phyloP scores from a whole-genome alignment of 2,329 filamentous ascomycete species.

The Xylariaceae sp. region DNA sequence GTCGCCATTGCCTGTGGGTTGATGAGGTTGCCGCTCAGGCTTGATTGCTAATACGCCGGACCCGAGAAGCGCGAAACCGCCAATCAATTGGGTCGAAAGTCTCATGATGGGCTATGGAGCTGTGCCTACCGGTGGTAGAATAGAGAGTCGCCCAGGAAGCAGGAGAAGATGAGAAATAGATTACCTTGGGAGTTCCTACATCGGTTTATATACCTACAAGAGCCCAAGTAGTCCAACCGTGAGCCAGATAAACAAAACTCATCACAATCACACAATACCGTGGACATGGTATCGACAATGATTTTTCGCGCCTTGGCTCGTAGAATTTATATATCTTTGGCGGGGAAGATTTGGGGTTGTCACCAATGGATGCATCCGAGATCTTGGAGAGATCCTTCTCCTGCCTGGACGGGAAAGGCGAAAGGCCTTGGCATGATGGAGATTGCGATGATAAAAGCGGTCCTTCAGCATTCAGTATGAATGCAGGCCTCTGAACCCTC shows the following conservation, averaged over 20 bases:
- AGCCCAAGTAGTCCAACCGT: background rate
- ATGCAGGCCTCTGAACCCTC: too few species aligned
- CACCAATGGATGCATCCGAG: constrained; percentile 1
- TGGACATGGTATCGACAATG: constrained; percentile 1
- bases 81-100: constrained; percentile 13
- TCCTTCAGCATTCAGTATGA: too few species aligned
- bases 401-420: constrained; percentile 13
- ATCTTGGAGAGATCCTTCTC: constrained; percentile 8
- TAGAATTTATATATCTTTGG: background rate
- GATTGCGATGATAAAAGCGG: constrained; percentile 3
- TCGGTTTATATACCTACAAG: background rate
- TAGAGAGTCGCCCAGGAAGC: background rate
- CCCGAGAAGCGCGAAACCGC: constrained; percentile 16
- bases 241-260: background rate
- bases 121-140: background rate
- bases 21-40: constrained; percentile 47
- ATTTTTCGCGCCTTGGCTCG: background rate
- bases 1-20: constrained; percentile 50
- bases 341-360: constrained; percentile 10
- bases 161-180: constrained; percentile 1
- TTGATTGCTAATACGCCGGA: constrained; percentile 35
- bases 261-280: constrained; percentile 3
- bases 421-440: constrained; percentile 14
- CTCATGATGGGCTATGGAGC: constrained; percentile 16
- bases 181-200: too few species aligned